These are phyloP conservation scores for Chaetomium tenue DNA, from an alignment of 495 filamentous ascomycete genomes.

Conservation along the genomic window DNA sequence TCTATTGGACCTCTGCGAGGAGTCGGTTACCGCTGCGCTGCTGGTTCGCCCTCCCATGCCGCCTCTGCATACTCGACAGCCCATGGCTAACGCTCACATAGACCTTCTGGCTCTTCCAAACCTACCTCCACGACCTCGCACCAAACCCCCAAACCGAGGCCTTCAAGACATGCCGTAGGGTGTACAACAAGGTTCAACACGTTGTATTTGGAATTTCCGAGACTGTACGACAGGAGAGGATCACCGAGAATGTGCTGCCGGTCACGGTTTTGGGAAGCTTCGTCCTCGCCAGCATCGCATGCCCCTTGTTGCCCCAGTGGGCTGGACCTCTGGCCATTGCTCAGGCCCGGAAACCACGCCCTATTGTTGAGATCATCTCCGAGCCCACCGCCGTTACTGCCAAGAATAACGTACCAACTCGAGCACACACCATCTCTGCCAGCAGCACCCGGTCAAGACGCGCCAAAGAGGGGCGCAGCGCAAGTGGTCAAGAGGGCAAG, in stretches of 20 bases:
- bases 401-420: slow-evolving; percentile 47
- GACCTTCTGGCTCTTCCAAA: slow-evolving; percentile 84
- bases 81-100: slow-evolving; percentile 35
- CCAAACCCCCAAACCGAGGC: slow-evolving; percentile 63
- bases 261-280: slow-evolving; percentile 70
- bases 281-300: slow-evolving; percentile 61
- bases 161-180: slow-evolving; percentile 69
- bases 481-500: slow-evolving; percentile 42
- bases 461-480: slow-evolving; percentile 44
- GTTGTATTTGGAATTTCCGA: slow-evolving; percentile 71
- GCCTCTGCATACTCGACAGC: background rate
- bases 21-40: slow-evolving; percentile 72
- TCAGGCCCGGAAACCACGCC: slow-evolving; percentile 66
- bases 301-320: slow-evolving; percentile 54
- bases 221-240: slow-evolving; percentile 59
- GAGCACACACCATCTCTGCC: slow-evolving; percentile 62
- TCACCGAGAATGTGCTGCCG: slow-evolving; percentile 71
- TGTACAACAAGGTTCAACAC: slow-evolving; percentile 78
- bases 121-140: slow-evolving; percentile 72
- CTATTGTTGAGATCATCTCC: slow-evolving; percentile 53
- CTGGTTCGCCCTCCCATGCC: slow-evolving; percentile 51
- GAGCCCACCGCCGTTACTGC: slow-evolving; percentile 46
- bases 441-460: slow-evolving; percentile 48
- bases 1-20: slow-evolving; percentile 73
- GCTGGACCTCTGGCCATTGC: slow-evolving; percentile 71